Percentiles rank a stretch among this genome's conserved stretches.
These are phyloP conservation scores for Phialophora tarda DNA, from an alignment of 2,329 filamentous ascomycete species.

Conservation along the genomic window DNA sequence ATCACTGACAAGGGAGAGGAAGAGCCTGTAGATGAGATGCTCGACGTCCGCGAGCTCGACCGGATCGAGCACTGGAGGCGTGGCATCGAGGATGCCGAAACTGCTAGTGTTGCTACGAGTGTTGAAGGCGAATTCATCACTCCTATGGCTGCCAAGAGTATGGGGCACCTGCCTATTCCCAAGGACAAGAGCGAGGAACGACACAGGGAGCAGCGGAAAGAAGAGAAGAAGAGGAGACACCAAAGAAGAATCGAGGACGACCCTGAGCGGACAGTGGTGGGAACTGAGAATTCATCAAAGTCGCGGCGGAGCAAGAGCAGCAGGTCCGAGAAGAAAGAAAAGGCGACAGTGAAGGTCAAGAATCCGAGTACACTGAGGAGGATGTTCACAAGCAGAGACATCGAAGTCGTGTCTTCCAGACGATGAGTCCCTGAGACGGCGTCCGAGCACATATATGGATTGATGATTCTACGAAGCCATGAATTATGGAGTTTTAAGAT, in stretches of 20 bases:
- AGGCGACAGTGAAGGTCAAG: conserved; percentile 42
- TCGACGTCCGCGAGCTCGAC: conserved; percentile 56
- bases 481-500: conserved; percentile 9
- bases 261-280: conserved; percentile 29
- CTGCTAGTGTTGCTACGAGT: conserved; percentile 56
- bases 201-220: conserved; percentile 43
- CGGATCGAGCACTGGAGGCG: conserved; percentile 68
- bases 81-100: conserved; percentile 63
- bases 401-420: conserved; percentile 21
- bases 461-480: conserved; percentile 18
- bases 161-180: conserved; percentile 46
- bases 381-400: conserved; percentile 36
- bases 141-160: conserved; percentile 59
- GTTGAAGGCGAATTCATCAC: conserved; percentile 71
- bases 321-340: conserved; percentile 33
- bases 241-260: conserved; percentile 33
- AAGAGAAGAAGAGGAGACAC: conserved; percentile 33
- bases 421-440: conserved; percentile 12
- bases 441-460: not conserved
- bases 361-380: conserved; percentile 45
- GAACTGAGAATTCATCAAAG: conserved; percentile 30
- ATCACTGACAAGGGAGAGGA: conserved; percentile 42
- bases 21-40: conserved; percentile 59
- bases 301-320: conserved; percentile 29
- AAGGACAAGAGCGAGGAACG: conserved; percentile 36